phyloP scores from a whole-genome alignment of 495 filamentous ascomycete species.

The Talaromyces stipitatus region DNA sequence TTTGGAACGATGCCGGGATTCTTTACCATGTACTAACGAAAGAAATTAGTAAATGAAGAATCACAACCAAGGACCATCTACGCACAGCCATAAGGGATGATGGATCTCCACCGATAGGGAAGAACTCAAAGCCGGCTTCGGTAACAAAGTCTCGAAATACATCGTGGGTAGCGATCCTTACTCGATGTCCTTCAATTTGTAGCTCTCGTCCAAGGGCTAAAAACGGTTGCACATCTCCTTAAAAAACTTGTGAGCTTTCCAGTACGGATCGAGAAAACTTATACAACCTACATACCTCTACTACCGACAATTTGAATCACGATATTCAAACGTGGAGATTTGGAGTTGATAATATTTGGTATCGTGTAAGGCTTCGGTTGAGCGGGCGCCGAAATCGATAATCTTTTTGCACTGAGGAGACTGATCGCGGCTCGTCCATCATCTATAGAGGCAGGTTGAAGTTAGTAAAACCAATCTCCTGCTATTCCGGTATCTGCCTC shows the following conservation, averaged over 20 bases:
- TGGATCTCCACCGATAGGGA: constrained; percentile 56
- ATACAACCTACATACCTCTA: constrained; percentile 9
- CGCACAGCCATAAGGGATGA: constrained; percentile 53
- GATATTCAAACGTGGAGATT: constrained; percentile 24
- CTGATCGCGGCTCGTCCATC: not conserved
- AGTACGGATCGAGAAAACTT: not conserved
- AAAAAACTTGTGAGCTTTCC: not conserved
- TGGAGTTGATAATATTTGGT: not conserved
- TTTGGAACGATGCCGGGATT: constrained; percentile 46
- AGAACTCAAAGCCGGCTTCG: constrained; percentile 52
- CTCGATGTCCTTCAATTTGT: constrained; percentile 39
- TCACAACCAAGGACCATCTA: no score
- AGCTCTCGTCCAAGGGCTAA: constrained; percentile 45
- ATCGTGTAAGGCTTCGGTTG: not conserved
- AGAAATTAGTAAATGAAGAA: no score
- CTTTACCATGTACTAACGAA: constrained; percentile 50
- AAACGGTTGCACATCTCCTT: constrained; percentile 47
- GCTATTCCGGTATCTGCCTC: not conserved
- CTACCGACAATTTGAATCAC: constrained; percentile 49
- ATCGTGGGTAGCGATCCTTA: constrained; percentile 57
- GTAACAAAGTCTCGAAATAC: constrained; percentile 50
- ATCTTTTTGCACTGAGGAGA: not conserved
- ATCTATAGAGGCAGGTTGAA: not conserved
- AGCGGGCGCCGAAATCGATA: not conserved
- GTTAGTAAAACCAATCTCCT: not conserved